Base-by-base conservation (phyloP, 2,329 filamentous ascomycete species). In the Ascochyta lentis region DNA sequence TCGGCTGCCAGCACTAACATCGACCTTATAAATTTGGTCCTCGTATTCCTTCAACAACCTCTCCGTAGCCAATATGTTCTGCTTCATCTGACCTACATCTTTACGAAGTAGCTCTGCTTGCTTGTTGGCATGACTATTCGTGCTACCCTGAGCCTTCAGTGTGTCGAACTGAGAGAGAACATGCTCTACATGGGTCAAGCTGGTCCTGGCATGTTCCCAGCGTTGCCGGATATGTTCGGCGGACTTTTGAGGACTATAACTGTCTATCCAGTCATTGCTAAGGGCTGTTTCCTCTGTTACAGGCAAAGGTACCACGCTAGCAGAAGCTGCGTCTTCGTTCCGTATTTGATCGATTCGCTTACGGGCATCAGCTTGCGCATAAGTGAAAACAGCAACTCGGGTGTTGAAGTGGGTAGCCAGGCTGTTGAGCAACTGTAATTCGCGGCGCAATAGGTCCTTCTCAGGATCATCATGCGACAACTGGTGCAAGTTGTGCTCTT, bases 401-500 rank as follows among this genome's bases (percentile, higher is more conserved):
- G 29, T 33, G 1, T 49, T 40, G 22, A 58, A 38, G 10, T 60
- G 44, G 1, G 34, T 45, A 1, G 49, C 50, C 19, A 66, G 46
- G 22, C 50, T 60, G 45, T 64, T 63, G 6, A 67, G 63, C 4
- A 67, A 16, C 26, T 66, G 63, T 6, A 67, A 42, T 27, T 63
- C 60, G 7, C 59, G 54, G 13, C 59, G 57, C 13, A 56, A 22
- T 1, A 60, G 27, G 5, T 65, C 60, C 26, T 65, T 65, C 13
- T 62, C 59, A 1, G 46, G 31, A 4, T 60, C 52, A 23, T 65
- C 59, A 3, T 58, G 39, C 6, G 33, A 19, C 16, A 61, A 9
- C 1, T 51, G 41, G 54, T 67, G 65, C 23, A 65, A 59, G 7
- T 49, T 40, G 7, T 63, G 22, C 51, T 69, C 67, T 38, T 58